Conservation (phyloP, 2,329 filamentous ascomycete genomes). For the Teratosphaeria zuluensis region DNA sequence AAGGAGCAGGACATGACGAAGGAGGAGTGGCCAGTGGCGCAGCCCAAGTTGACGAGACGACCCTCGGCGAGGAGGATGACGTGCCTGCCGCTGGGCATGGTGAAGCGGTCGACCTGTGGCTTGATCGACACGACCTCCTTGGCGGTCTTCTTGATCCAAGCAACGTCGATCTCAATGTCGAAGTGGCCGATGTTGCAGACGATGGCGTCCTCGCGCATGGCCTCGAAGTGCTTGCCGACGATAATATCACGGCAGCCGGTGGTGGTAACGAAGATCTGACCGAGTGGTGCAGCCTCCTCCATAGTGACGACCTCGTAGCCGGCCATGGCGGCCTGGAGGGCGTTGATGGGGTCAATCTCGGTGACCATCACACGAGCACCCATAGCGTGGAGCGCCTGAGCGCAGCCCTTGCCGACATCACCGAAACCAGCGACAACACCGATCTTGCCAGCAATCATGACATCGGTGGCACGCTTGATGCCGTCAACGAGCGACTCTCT, state of each 20-base stretch:
- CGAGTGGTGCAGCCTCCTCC: constrained; percentile 81
- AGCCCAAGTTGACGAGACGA: constrained; percentile 98
- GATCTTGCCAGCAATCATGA: constrained; percentile 99
- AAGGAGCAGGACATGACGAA: constrained; percentile 99
- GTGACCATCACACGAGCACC: constrained; percentile 93
- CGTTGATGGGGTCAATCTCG: constrained; percentile 98
- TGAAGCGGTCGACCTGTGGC: constrained; percentile 97
- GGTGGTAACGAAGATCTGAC: constrained; percentile 99
- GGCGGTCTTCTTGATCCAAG: constrained; percentile 97
- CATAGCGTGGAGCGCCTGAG: constrained; percentile 91
- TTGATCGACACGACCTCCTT: constrained; percentile 96
- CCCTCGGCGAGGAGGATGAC: constrained; percentile 98
- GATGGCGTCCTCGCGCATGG: constrained; percentile 94
- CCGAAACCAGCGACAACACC: constrained; percentile 95
- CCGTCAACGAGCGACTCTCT: constrained; percentile 96
- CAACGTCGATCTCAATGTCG: constrained; percentile 99
- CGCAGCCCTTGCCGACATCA: constrained; percentile 98
- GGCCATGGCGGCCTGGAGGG: constrained; percentile 94
- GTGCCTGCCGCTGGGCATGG: constrained; percentile 86
- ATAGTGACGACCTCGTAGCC: constrained; percentile 96
- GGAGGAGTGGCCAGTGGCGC: constrained; percentile 96
- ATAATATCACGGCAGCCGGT: constrained; percentile 99
- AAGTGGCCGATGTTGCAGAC: constrained; percentile 99
- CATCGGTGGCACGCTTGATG: constrained; percentile 99
- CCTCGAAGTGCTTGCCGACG: constrained; percentile 81